These are phyloP conservation scores for Chlorella sp. DNA, from an alignment of 139 green algal species.

Conservation along the genomic window DNA sequence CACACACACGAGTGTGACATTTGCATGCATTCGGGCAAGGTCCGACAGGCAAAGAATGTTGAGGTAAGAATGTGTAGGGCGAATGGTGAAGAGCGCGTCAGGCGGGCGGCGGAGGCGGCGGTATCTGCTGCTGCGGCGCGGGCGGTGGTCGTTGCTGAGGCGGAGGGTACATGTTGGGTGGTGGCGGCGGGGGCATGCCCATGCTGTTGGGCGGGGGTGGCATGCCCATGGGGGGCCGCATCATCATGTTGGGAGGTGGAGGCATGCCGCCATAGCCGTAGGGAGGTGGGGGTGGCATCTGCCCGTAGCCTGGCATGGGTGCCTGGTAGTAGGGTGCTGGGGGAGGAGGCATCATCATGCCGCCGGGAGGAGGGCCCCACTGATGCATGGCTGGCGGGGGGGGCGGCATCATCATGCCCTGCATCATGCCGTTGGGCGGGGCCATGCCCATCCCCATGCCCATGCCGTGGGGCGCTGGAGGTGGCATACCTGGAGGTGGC, in stretches of 20 bases:
- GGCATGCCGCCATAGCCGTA: background rate
- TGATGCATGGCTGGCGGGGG: constrained; percentile 4
- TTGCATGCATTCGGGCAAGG: background rate
- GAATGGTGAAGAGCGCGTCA: background rate
- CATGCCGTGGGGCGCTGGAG: constrained; percentile 10
- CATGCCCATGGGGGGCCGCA: background rate
- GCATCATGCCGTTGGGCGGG: constrained; percentile 9
- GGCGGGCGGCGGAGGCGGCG: no score
- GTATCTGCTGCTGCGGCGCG: background rate
- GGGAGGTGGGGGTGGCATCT: background rate
- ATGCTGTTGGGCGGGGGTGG: background rate
- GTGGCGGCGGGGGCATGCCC: background rate
- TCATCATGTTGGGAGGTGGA: background rate
- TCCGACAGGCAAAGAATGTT: background rate
- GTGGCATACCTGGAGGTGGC: constrained; percentile 7
- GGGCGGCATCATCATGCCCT: constrained; percentile 15
- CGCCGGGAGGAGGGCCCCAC: constrained; percentile 9
- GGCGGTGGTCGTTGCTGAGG: background rate
- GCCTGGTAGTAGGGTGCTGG: constrained; percentile 3
- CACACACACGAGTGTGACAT: background rate
- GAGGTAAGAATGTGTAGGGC: no score
- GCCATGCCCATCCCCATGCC: constrained; percentile 15
- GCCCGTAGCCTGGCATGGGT: background rate
- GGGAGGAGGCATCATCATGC: constrained; percentile 9
- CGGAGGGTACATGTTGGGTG: background rate